Conservation (phyloP, 352 stramenopile species). For the Phytophthora chlamydospora region DNA sequence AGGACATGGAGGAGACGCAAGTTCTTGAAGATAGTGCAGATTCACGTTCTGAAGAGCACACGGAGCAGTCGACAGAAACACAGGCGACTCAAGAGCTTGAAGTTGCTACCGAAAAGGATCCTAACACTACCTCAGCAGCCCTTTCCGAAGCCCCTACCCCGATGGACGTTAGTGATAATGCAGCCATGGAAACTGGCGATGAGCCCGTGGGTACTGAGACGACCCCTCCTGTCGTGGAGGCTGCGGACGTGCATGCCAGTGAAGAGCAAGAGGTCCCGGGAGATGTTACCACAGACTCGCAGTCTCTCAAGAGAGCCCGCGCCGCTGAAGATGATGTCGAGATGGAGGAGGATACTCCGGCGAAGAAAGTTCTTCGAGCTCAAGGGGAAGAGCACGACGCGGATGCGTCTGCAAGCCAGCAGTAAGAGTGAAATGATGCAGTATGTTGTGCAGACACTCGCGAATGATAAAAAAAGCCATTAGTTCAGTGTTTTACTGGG, state of each 20-base stretch:
- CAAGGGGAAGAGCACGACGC: constrained; percentile 5
- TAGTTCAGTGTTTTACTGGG: constrained; percentile 6
- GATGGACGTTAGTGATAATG: constrained; percentile 2
- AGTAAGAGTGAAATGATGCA: constrained; percentile 21
- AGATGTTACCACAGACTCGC: not conserved
- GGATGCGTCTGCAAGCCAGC: constrained; percentile 12
- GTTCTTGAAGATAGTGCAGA: constrained; percentile 25
- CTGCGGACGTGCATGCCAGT: constrained; percentile 15
- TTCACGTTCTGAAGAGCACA: constrained; percentile 3
- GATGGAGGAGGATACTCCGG: constrained; percentile 14
- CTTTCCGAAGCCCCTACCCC: not conserved
- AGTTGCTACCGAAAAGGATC: constrained; percentile 2
- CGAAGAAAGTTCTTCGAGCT: constrained; percentile 35
- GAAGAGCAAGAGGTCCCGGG: constrained; percentile 2
- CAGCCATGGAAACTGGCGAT: constrained; percentile 4
- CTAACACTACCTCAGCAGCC: not conserved
- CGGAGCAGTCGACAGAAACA: constrained; percentile 7
- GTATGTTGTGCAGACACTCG: constrained; percentile 7
- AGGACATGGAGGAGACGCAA: constrained; percentile 27
- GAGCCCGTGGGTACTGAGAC: constrained; percentile 10
- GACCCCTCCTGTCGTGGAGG: constrained; percentile 17
- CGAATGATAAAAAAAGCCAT: not conserved
- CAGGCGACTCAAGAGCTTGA: constrained; percentile 17
- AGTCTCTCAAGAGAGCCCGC: constrained; percentile 34
- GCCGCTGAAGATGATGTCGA: constrained; percentile 10